Evolutionary conservation across 2,329 filamentous ascomycete genomes (phyloP).

Genomic region (Pseudogymnoascus sp.): DNA sequence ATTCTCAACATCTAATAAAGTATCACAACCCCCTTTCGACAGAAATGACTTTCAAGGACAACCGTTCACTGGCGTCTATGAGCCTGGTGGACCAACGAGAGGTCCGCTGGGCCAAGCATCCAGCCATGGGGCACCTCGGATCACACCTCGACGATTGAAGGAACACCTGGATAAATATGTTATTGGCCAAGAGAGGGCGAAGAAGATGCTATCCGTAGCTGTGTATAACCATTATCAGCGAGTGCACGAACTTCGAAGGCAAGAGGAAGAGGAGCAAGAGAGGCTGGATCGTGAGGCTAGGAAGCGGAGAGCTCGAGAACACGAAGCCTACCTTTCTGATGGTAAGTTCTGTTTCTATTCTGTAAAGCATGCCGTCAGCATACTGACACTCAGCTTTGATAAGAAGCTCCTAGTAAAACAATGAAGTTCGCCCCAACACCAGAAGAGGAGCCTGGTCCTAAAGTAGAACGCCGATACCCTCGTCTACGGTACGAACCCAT

Average conservation of each 20-base stretch:
- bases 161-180: conserved; percentile 91
- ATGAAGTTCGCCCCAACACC: background rate
- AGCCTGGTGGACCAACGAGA: conserved; percentile 49
- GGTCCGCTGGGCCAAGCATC: conserved; percentile 46
- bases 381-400: background rate
- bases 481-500: background rate
- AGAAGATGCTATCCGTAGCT: conserved; percentile 86
- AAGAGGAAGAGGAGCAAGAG: conserved; percentile 65
- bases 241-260: conserved; percentile 64
- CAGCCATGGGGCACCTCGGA: conserved; percentile 50
- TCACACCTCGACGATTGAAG: conserved; percentile 66
- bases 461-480: background rate
- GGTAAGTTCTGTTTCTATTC: background rate
- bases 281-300: conserved; percentile 53
- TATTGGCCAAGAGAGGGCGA: conserved; percentile 87
- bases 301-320: conserved; percentile 30
- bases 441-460: background rate
- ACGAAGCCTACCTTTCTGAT: background rate
- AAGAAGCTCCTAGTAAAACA: background rate
- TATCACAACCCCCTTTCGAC: conserved; percentile 26
- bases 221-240: conserved; percentile 97
- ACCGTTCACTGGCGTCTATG: conserved; percentile 54
- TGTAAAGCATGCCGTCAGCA: background rate
- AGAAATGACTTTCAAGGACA: conserved; percentile 56
- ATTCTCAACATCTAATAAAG: conserved; percentile 28